Evolutionary conservation across 2,329 filamentous ascomycete genomes (phyloP).

Genomic region (Calonectria ilicicola): DNA sequence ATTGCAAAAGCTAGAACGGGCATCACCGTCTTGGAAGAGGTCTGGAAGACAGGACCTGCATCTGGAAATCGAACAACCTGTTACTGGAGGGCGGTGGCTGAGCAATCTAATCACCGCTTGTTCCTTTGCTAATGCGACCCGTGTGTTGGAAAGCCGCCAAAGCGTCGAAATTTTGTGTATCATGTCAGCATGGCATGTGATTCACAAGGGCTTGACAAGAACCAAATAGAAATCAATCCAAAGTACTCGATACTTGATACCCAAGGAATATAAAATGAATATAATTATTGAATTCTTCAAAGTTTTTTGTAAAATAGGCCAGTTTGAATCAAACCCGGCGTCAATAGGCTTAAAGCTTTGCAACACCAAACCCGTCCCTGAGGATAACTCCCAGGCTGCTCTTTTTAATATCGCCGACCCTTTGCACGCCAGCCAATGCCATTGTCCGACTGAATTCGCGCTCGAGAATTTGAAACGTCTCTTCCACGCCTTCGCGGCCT

Average conservation of each 20-base stretch:
- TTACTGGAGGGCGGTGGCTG: neutral
- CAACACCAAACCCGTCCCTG: neutral
- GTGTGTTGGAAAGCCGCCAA: neutral
- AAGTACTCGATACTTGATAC: no score
- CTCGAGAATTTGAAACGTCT: neutral
- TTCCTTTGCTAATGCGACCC: neutral
- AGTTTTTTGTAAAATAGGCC: no score
- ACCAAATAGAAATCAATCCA: no score
- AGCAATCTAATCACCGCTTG: neutral
- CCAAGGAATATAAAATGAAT: no score
- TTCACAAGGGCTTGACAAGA: no score
- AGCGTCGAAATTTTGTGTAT: no score
- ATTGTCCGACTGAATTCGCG: neutral
- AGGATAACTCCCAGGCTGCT: neutral
- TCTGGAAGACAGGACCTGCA: conserved; percentile 25
- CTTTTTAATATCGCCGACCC: neutral
- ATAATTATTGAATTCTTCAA: no score
- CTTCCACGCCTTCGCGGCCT: neutral
- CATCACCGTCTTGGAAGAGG: conserved; percentile 31
- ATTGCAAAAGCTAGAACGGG: conserved; percentile 38
- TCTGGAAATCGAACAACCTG: neutral
- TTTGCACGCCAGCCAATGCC: neutral
- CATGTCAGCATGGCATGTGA: no score
- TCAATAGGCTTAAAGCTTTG: neutral
- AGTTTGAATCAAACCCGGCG: no score